Base-by-base conservation (phyloP, 192 early-diverging fungal genomes). In the Allomyces macrogynus region DNA sequence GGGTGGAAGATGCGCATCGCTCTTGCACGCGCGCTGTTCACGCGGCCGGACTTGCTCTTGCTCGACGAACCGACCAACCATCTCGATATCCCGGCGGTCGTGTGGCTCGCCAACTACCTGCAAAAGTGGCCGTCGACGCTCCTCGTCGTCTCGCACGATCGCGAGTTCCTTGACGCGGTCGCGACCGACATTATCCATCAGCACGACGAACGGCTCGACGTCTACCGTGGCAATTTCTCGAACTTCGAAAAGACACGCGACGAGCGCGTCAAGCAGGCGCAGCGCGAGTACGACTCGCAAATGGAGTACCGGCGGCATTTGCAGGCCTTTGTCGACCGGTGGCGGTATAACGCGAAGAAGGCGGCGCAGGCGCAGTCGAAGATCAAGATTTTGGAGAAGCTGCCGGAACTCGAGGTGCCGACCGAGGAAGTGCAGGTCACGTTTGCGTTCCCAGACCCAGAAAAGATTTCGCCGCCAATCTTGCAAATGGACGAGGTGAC, bases 1-100 rank as follows among this genome's bases (percentile, higher is more conserved):
- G 97, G 97, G 72, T 99, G 97, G 97, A 85, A 95, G 68, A 99
- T 99, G 97, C 83, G 97, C 69, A 83, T 99, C 61, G 89, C 93
- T 4, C 82, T 99, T 64, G 93, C 95, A 7, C 84, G 91, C 65
- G 93, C 97, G 3, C 83, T 99, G 70, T 99, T 99, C 79, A 90
- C 92, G 71, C 89, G 87, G 63, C 97, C 97, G 25, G 88, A 90
- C 75, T 69, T 90, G 69, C 77, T 91, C 65, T 77, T 91, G 64
- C 85, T 99, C 44, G 95, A 98, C 70, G 89, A 91, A 80, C 89
- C 89, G 65, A 88, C 86, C 66, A 91, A 91, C 74, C 89, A 90
- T 86, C 76, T 91, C 77, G 85, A 89, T 78, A 70, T 67, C 24
- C 24, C 61, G 43, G 96, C 96, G 40, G 92, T 99, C 65, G 92